These are phyloP conservation scores for Aspergillus versicolor DNA, from an alignment of 2,329 filamentous ascomycete genomes.

Conservation along the genomic window DNA sequence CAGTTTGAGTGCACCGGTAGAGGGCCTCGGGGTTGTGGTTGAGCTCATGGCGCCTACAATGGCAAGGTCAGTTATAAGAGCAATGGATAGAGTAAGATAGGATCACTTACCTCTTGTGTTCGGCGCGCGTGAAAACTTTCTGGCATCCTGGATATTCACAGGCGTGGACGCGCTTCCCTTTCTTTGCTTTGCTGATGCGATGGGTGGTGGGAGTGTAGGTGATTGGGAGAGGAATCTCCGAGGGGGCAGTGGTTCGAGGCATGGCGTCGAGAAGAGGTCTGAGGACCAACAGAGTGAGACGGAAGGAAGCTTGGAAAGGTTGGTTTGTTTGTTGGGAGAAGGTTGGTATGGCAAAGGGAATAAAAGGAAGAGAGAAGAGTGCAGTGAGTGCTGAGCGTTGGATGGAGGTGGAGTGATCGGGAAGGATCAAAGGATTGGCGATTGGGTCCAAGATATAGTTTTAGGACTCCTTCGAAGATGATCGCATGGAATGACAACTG, in stretches of 20 bases:
- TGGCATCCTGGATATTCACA: constrained; percentile 49
- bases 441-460: constrained; percentile 22
- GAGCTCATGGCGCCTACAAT: constrained; percentile 47
- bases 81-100: not conserved
- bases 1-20: constrained; percentile 43
- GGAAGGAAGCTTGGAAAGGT: not conserved
- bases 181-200: constrained; percentile 53
- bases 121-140: constrained; percentile 53
- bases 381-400: constrained; percentile 16
- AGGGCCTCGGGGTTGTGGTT: constrained; percentile 51
- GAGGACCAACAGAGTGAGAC: constrained; percentile 16
- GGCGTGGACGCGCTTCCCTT: constrained; percentile 51
- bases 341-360: constrained; percentile 3
- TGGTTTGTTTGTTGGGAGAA: not conserved
- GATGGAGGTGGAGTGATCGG: constrained; percentile 17
- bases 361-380: constrained; percentile 13
- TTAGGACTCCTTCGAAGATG: constrained; percentile 19
- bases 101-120: constrained; percentile 42
- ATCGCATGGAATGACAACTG: constrained; percentile 21
- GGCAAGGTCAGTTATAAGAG: not conserved
- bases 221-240: constrained; percentile 35
- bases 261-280: constrained; percentile 20
- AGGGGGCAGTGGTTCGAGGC: constrained; percentile 27
- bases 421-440: constrained; percentile 20
- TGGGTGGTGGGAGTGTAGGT: constrained; percentile 51